A percentile compares a stretch with the other conserved stretches of the same genome.
phyloP scores from a whole-genome alignment of 768 basidiomycete species.

The Lentinus tigrinus region DNA sequence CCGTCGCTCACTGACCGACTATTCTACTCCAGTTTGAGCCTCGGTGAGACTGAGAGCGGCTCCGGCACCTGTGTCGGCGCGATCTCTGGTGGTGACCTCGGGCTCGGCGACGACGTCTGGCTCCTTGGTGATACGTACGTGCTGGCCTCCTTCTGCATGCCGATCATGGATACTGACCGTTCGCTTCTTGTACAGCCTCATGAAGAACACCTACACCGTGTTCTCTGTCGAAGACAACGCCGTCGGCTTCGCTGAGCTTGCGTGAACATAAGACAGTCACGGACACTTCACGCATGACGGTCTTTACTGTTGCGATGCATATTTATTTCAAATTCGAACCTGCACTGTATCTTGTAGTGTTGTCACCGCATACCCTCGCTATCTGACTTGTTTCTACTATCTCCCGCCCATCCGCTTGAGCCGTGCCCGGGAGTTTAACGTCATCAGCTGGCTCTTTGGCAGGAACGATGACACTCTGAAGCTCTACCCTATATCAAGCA shows the following conservation, averaged over 20 bases:
- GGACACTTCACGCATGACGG: no score
- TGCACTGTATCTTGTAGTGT: no score
- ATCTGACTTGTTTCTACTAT: no score
- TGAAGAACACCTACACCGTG: constrained; percentile 8
- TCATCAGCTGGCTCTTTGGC: no score
- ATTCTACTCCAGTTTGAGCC: constrained; percentile 17
- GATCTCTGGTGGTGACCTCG: neutral
- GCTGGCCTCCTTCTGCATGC: neutral
- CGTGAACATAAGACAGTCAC: no score
- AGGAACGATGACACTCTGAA: no score
- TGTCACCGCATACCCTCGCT: no score
- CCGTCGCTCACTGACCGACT: neutral
- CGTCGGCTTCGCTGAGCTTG: constrained; percentile 5
- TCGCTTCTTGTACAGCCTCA: neutral
- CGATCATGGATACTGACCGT: neutral
- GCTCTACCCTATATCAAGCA: no score
- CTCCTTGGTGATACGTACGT: constrained; percentile 14
- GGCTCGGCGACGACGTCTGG: constrained; percentile 5
- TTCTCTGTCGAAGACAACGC: constrained; percentile 14
- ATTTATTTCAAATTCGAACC: no score
- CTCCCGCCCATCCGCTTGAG: no score
- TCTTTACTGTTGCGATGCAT: no score
- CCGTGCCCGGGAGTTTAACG: no score
- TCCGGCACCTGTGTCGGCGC: constrained; percentile 1
- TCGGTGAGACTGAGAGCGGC: constrained; percentile 2